Evolutionary conservation across 202 grass and related monocot genomes (phyloP).

Genomic region (Hordeum pubiflorum): DNA sequence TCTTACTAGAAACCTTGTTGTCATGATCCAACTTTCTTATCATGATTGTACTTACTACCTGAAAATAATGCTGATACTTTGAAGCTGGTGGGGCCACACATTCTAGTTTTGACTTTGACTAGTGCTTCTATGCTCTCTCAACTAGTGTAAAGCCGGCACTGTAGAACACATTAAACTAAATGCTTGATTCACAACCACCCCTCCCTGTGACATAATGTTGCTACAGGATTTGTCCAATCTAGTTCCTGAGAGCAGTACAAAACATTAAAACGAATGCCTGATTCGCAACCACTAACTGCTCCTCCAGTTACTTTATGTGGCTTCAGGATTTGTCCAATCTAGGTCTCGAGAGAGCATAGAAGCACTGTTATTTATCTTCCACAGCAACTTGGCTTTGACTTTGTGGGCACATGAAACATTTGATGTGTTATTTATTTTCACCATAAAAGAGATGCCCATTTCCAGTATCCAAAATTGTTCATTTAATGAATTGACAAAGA

Average conservation of each 20-base stretch:
- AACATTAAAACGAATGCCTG: not conserved
- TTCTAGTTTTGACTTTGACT: conserved; percentile 10
- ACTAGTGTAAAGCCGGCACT: not conserved
- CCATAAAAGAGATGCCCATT: not conserved
- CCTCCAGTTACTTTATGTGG: not conserved
- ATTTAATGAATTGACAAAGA: conserved; percentile 10
- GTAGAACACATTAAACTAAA: not conserved
- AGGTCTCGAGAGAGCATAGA: not conserved
- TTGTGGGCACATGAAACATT: not conserved
- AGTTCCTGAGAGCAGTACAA: not conserved
- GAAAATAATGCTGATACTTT: not conserved
- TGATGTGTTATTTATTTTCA: not conserved
- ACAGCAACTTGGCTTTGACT: not conserved
- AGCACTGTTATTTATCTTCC: not conserved
- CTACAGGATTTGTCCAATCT: not conserved
- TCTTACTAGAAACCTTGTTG: conserved; percentile 9
- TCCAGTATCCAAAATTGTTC: not conserved
- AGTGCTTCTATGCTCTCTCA: not conserved
- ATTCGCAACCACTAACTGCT: not conserved
- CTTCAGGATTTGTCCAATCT: not conserved
- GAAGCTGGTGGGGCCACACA: not conserved
- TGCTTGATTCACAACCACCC: not conserved
- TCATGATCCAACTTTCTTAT: conserved; percentile 5
- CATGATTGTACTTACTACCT: not conserved
- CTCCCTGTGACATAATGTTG: not conserved